A percentile compares a stretch with the other conserved stretches of the same genome.
Conservation (phyloP, 176 grass and related monocot species). For the sorghum (Sorghum bicolor) region DNA sequence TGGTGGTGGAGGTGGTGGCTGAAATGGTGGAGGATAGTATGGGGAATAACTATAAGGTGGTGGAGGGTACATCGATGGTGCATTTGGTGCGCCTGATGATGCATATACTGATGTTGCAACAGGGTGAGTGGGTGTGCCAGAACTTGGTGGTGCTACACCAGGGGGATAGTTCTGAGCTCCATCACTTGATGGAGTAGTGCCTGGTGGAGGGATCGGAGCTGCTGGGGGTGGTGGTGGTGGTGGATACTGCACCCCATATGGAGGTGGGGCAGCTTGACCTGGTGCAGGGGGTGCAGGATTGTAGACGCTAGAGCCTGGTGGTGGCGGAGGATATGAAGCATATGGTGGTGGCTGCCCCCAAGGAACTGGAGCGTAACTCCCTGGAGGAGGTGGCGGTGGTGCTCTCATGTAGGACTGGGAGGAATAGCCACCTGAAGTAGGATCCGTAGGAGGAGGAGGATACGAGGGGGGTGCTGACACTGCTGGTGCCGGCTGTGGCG, state of each 20-base stretch:
- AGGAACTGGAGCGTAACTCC: conserved; percentile 75
- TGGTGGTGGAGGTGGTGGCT: conserved; percentile 49
- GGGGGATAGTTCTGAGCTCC: conserved; percentile 53
- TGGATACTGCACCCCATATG: conserved; percentile 60
- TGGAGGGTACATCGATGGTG: conserved; percentile 40
- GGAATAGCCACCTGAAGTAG: conserved; percentile 56
- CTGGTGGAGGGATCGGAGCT: conserved; percentile 59
- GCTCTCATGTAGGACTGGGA: conserved; percentile 73
- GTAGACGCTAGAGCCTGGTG: conserved; percentile 68
- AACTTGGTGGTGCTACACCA: conserved; percentile 53
- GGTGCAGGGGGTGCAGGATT: conserved; percentile 42
- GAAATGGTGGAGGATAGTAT: conserved; percentile 68
- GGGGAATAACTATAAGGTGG: conserved; percentile 63
- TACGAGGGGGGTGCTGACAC: not conserved
- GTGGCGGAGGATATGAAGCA: conserved; percentile 61
- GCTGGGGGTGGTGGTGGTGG: conserved; percentile 47
- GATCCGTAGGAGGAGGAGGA: conserved; percentile 37
- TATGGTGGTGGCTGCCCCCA: conserved; percentile 79
- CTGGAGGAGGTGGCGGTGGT: conserved; percentile 63
- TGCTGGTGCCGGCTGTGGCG: conserved; percentile 40
- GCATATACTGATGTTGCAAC: conserved; percentile 52
- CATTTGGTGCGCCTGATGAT: conserved; percentile 45
- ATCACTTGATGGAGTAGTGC: conserved; percentile 48
- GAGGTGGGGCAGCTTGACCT: conserved; percentile 47
- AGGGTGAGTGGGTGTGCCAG: conserved; percentile 46